These are phyloP conservation scores for Amylostereum areolatum DNA, from an alignment of 1,284 basidiomycete species.

Conservation along the genomic window DNA sequence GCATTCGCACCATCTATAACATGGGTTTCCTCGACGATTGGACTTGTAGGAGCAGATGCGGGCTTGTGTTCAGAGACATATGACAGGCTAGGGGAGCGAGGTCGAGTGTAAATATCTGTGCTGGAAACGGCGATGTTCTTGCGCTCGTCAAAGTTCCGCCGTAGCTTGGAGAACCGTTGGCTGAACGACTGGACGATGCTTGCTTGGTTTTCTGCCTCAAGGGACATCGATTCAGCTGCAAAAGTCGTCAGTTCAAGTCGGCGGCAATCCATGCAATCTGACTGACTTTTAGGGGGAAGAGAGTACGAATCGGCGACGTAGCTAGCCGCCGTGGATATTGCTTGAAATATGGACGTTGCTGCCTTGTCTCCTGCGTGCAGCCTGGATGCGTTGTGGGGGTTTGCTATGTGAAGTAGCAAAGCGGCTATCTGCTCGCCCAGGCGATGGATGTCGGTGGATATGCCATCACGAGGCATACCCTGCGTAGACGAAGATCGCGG, in stretches of 20 bases:
- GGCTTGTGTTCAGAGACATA: background rate
- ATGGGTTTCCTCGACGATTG: background rate
- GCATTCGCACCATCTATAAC: background rate
- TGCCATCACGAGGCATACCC: slow-evolving; percentile 2
- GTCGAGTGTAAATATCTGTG: too few species aligned
- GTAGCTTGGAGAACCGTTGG: slow-evolving; percentile 1
- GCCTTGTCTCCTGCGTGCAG: background rate
- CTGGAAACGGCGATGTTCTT: background rate
- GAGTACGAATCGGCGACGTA: slow-evolving; percentile 7
- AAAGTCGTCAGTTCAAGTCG: background rate
- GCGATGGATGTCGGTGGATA: slow-evolving; percentile 2
- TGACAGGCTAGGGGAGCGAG: too few species aligned
- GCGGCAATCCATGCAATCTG: background rate
- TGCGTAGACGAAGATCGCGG: background rate
- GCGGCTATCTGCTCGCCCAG: slow-evolving; percentile 5
- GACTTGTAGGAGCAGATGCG: background rate
- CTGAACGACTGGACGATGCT: slow-evolving; percentile 1
- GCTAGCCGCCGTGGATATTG: slow-evolving; percentile 4
- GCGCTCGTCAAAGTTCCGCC: slow-evolving; percentile 6
- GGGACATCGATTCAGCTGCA: slow-evolving; percentile 1
- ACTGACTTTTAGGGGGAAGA: slow-evolving; percentile 1
- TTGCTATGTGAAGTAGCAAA: slow-evolving; percentile 3
- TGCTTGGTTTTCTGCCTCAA: background rate
- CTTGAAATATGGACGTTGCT: background rate
- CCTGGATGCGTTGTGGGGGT: background rate